Conservation (phyloP, 192 early-diverging fungal genomes). For the Rhizoclosmatium globosum region DNA sequence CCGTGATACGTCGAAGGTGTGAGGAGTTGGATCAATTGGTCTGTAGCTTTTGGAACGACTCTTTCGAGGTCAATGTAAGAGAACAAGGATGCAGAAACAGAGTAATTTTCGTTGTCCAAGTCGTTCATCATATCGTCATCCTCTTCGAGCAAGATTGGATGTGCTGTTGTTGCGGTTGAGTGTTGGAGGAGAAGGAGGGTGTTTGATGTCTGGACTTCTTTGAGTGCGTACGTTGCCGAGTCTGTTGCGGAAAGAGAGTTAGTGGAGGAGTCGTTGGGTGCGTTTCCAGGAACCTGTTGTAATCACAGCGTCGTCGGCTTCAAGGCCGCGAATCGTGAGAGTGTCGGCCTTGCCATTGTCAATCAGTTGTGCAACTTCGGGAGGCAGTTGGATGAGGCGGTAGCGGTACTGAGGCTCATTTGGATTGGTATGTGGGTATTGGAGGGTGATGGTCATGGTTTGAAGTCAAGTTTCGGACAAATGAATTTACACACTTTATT, state of each 20-base stretch:
- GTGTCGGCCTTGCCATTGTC: neutral
- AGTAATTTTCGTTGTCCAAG: neutral
- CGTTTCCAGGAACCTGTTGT: slow-evolving; percentile 32
- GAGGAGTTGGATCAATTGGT: neutral
- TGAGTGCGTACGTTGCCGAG: slow-evolving; percentile 40
- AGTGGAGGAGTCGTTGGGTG: neutral
- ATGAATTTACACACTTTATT: too few species aligned
- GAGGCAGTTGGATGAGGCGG: slow-evolving; percentile 1
- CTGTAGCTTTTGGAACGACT: neutral
- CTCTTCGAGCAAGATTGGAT: neutral
- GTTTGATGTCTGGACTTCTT: slow-evolving; percentile 53
- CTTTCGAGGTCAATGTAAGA: slow-evolving; percentile 4
- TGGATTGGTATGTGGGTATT: neutral
- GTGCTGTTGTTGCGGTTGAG: neutral
- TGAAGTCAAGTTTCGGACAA: too few species aligned
- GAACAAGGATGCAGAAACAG: neutral
- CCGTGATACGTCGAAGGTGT: neutral
- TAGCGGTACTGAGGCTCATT: neutral
- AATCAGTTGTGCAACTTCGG: neutral
- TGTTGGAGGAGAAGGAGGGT: slow-evolving; percentile 37
- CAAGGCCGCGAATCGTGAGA: slow-evolving; percentile 39
- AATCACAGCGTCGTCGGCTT: slow-evolving; percentile 40
- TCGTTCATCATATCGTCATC: neutral
- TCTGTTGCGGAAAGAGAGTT: neutral
- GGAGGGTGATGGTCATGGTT: neutral